These are phyloP conservation scores for Pythium apleroticum DNA, from an alignment of 352 stramenopile genomes.

Conservation along the genomic window DNA sequence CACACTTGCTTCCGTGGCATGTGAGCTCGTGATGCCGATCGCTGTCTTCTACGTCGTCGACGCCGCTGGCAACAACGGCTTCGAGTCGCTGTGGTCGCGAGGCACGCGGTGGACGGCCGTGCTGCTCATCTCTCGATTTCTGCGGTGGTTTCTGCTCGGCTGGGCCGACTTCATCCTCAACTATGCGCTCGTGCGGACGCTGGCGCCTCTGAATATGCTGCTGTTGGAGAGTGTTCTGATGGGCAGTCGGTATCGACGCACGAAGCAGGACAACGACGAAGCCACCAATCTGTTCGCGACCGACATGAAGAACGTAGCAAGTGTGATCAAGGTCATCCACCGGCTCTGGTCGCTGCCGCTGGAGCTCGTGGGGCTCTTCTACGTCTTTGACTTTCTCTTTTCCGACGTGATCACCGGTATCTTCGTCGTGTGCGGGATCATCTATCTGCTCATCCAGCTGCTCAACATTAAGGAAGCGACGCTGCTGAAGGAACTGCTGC, in stretches of 20 bases:
- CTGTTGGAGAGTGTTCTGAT: constrained; percentile 35
- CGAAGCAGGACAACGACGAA: constrained; percentile 7
- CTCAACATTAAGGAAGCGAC: constrained; percentile 32
- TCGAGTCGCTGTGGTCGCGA: constrained; percentile 27
- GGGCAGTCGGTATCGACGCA: constrained; percentile 5
- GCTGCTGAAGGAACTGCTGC: constrained; percentile 21
- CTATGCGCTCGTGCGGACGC: constrained; percentile 26
- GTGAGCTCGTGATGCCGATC: constrained; percentile 39
- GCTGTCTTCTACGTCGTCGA: constrained; percentile 46
- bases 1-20: constrained; percentile 38
- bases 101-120: constrained; percentile 34
- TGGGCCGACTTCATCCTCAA: constrained; percentile 37
- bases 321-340: constrained; percentile 33
- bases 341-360: constrained; percentile 36
- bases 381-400: constrained; percentile 30
- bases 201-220: constrained; percentile 30
- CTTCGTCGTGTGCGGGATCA: constrained; percentile 35
- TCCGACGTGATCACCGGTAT: constrained; percentile 34
- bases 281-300: constrained; percentile 37
- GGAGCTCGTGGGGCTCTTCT: constrained; percentile 32
- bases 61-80: constrained; percentile 25
- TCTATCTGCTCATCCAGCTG: constrained; percentile 54
- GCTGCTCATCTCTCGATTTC: constrained; percentile 32
- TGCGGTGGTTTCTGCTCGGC: constrained; percentile 33
- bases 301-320: constrained; percentile 28